Percentiles rank a stretch among this genome's conserved stretches.
Conservation (phyloP, 2,329 filamentous ascomycete genomes). For the Xylariales sp. region DNA sequence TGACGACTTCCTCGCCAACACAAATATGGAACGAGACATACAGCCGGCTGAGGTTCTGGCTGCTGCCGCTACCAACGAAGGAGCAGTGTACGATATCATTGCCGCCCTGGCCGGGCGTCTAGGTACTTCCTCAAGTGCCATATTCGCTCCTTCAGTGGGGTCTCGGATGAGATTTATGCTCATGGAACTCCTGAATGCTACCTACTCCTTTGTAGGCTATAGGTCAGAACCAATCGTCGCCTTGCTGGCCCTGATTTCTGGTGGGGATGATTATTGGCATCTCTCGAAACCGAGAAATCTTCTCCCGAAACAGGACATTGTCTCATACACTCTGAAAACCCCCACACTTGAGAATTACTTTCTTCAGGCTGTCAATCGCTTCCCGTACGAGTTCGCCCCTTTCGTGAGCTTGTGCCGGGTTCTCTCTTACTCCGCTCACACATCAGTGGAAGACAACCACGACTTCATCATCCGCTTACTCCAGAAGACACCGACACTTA, state of each 20-base stretch:
- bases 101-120: conserved; percentile 44
- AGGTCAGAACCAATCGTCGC: conserved; percentile 65
- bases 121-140: conserved; percentile 39
- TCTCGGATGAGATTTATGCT: conserved; percentile 61
- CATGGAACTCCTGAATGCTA: conserved; percentile 65
- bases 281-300: conserved; percentile 36
- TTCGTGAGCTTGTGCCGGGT: conserved; percentile 69
- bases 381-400: conserved; percentile 79
- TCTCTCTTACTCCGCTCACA: conserved; percentile 47
- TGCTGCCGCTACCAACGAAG: conserved; percentile 41
- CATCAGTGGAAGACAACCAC: conserved; percentile 27
- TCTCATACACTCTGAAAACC: conserved; percentile 46
- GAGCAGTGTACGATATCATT: conserved; percentile 50
- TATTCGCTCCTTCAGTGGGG: conserved; percentile 51
- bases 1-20: conserved; percentile 51
- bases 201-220: conserved; percentile 65
- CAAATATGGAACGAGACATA: conserved; percentile 46
- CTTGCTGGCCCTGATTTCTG: conserved; percentile 59
- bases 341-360: conserved; percentile 57
- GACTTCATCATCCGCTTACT: conserved; percentile 58
- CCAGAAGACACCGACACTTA: conserved; percentile 67
- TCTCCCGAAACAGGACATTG: conserved; percentile 31
- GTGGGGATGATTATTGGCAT: conserved; percentile 50
- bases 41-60: conserved; percentile 48
- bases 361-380: conserved; percentile 66